phyloP scores from a whole-genome alignment of 75 land plant species.

The Pinus taeda region DNA sequence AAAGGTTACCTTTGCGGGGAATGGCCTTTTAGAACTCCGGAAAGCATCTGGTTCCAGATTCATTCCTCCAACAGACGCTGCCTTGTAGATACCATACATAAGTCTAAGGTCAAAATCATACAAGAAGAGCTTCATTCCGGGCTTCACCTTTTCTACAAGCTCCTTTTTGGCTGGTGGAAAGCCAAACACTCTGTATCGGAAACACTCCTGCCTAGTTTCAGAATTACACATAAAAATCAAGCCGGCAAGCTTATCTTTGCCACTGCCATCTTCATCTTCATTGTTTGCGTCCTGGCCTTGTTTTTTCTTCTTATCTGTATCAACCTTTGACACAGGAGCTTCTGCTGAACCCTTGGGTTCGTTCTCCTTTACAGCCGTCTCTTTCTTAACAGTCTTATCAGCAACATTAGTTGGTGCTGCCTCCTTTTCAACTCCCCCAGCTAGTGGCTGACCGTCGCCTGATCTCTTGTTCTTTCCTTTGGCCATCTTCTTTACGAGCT shows the following conservation, averaged over 20 bases:
- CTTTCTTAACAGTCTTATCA: too few species aligned
- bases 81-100: constrained; percentile 60
- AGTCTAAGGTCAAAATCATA: constrained; percentile 60
- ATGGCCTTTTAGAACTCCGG: constrained; percentile 18
- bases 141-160: constrained; percentile 42
- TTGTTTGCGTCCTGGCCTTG: neutral
- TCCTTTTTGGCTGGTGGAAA: constrained; percentile 40
- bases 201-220: constrained; percentile 55
- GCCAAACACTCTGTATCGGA: constrained; percentile 49
- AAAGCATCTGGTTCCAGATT: constrained; percentile 51
- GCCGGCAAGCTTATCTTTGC: constrained; percentile 38
- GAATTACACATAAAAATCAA: constrained; percentile 66
- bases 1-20: constrained; percentile 50
- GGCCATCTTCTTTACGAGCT: too few species aligned
- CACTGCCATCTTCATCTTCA: neutral
- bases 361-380: too few species aligned
- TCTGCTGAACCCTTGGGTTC: neutral
- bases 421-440: too few species aligned
- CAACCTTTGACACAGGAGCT: neutral
- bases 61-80: constrained; percentile 30
- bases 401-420: too few species aligned
- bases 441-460: too few species aligned
- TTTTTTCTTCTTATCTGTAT: neutral
- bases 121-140: constrained; percentile 47
- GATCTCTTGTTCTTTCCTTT: too few species aligned